Evolutionary conservation across 345 rosid genomes (phyloP), one percentile per base, ranked within the genome.

Genomic region (Populus nigra): DNA sequence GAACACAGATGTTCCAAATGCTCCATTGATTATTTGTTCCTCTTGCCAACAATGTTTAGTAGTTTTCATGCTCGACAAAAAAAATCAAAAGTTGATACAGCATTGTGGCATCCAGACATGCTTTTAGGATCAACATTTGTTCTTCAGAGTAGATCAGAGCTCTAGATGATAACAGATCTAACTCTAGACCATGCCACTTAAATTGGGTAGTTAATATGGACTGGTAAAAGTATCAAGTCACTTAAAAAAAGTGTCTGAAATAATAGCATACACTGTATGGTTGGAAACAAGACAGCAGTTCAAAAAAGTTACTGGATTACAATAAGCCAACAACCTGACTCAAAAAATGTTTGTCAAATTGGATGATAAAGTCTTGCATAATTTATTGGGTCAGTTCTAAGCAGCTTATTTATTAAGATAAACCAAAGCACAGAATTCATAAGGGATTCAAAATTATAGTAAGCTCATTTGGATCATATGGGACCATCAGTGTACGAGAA

Each of bases 61-160:
- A 36, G 15, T 12, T 73, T 57, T 73, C 43, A 36, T 25, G 1
- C 25, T 55, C 15, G 15, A 35, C 22, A 20, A 35, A 57, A 35
- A 57, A n/a, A 10, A 7, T 72, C 31, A 71, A n/a, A 33, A 55
- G n/a, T 59, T 59, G 67, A n/a, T n/a, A 73, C 67, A 73, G n/a
- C 67, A 73, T 73, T 29, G n/a, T 33, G 62, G 23, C 49, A 55
- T 73, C 25, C 2, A 73, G 5, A 59, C 47, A 57, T 73, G 38
- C 16, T 31, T 41, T 57, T 73, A n/a, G 8, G 10, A 38, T 12
- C n/a, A 53, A 27, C n/a, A 53, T 18, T 72, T 36, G 7, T 73
- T 73, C 41, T 57, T 29, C 8, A 33, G 18, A 70, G 55, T 10
- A 27, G 16, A 11, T 70, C 73, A 47, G 22, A 43, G 29, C 59